Evolutionary conservation across 2,329 filamentous ascomycete genomes (phyloP).

Genomic region (Ceratocystis harringtonii): DNA sequence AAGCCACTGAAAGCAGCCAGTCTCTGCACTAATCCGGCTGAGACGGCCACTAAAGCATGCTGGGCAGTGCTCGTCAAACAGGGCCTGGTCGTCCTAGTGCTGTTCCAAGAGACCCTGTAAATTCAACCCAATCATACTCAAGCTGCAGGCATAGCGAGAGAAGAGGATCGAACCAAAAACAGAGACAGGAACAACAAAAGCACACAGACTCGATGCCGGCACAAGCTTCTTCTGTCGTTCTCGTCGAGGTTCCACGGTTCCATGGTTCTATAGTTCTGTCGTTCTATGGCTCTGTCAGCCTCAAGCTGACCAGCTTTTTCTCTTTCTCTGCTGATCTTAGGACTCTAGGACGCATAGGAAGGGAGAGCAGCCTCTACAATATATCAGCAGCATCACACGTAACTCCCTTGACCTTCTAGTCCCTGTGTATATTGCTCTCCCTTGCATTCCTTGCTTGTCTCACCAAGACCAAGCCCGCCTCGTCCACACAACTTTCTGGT

Average conservation of each 20-base stretch:
- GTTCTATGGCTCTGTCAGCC: too few species aligned
- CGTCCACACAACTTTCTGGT: background rate
- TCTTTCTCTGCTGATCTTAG: too few species aligned
- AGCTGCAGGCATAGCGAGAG: background rate
- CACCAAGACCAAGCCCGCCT: background rate
- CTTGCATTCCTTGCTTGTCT: too few species aligned
- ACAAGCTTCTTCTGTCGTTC: background rate
- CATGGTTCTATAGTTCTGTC: too few species aligned
- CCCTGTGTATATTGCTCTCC: too few species aligned
- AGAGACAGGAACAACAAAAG: background rate
- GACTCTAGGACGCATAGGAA: too few species aligned
- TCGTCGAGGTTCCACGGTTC: background rate
- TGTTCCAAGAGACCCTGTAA: background rate
- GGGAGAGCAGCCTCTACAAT: too few species aligned
- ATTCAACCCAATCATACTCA: background rate
- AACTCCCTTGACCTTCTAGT: too few species aligned
- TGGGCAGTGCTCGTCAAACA: background rate
- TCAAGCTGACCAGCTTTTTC: too few species aligned
- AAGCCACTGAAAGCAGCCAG: background rate
- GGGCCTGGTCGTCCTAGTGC: background rate
- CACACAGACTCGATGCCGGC: background rate
- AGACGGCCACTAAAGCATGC: background rate
- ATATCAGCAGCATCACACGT: too few species aligned
- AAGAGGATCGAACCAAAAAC: slow-evolving; percentile 1
- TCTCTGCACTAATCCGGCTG: background rate